Evolutionary conservation across 768 basidiomycete species (phyloP), one percentile per base, ranked within the genome.

Genomic region (Lyophyllum shimeji): DNA sequence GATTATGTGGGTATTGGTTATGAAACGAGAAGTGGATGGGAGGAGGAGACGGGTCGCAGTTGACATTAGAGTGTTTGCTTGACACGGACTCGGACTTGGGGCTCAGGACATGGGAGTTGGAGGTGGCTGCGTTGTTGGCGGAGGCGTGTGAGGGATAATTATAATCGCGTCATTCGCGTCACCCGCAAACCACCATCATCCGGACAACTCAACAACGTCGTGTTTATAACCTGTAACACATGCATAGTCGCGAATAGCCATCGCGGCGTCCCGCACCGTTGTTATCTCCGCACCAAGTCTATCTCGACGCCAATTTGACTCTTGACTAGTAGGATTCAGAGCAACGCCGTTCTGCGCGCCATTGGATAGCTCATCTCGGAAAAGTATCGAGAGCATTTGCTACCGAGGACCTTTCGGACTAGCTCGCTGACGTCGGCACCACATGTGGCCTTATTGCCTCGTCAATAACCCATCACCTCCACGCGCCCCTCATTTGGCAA

Each of bases 41-140:
- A 55, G 40, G 8, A 50, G 39, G 4, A 53, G 40, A 49, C 56
- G 60, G 50, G 58, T 39, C 29, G 60, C 53, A 40, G 43, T 20
- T 18, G 40, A 33, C 63, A 61, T 61, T 21, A 50, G 37, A 21
- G 21, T 50, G n/a, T n/a, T n/a, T n/a, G n/a, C n/a, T n/a, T n/a
- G n/a, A n/a, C 52, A 42, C 42, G 42, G 24, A 20, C 23, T 27
- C 25, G 21, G 34, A 43, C 47, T 37, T 24, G 31, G 37, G 17
- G 40, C 53, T 50, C 43, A 34, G 53, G 42, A 46, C 50, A 52
- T 55, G 43, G 46, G 27, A 49, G 52, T 53, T 49, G 21, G 27
- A 25, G 48, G 49, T 50, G 34, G 49, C 34, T 50, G 21, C 7
- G 34, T 37, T 11, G n/a, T 21, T 24, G 2, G 21, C 25, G 29